Conservation (phyloP, 2,329 filamentous ascomycete genomes). For the Aspergillus luchuensis region DNA sequence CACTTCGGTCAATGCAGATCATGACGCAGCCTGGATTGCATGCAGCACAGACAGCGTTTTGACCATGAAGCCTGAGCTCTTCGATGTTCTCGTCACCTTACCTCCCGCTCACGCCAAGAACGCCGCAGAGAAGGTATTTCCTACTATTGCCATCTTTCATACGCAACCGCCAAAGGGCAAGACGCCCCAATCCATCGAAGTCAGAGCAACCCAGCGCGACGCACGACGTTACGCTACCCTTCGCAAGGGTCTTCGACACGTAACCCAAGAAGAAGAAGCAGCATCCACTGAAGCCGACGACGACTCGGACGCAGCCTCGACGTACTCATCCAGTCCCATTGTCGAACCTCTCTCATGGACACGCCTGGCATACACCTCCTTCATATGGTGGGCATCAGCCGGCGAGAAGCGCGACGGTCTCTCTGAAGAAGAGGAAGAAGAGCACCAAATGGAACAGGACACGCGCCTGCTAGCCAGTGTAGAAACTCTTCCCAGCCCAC, state of each 20-base stretch:
- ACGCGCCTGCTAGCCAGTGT: slow-evolving; percentile 41
- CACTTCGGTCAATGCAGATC: slow-evolving; percentile 37
- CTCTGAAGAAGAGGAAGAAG: slow-evolving; percentile 57
- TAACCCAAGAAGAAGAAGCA: slow-evolving; percentile 25
- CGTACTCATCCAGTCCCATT: slow-evolving; percentile 46
- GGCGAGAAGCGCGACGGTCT: slow-evolving; percentile 60
- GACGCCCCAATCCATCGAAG: slow-evolving; percentile 30
- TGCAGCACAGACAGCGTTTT: slow-evolving; percentile 96
- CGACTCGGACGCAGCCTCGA: slow-evolving; percentile 44
- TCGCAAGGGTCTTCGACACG: slow-evolving; percentile 58
- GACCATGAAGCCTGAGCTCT: slow-evolving; percentile 79
- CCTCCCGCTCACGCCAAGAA: slow-evolving; percentile 64
- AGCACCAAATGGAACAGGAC: slow-evolving; percentile 48
- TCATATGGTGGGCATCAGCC: slow-evolving; percentile 69
- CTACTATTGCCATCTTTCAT: slow-evolving; percentile 65
- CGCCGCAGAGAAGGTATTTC: slow-evolving; percentile 68
- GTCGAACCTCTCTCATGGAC: slow-evolving; percentile 63
- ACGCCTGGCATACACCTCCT: slow-evolving; percentile 61
- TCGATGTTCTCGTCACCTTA: slow-evolving; percentile 85
- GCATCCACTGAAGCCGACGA: slow-evolving; percentile 37
- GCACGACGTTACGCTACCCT: slow-evolving; percentile 75
- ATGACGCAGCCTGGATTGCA: slow-evolving; percentile 75
- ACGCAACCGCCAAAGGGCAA: slow-evolving; percentile 58
- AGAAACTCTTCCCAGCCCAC: slow-evolving; percentile 35
- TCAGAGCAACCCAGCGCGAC: slow-evolving; percentile 90